Evolutionary conservation across 306 rosid species (phyloP), one percentile per base, ranked within the genome.

Genomic region (Cicer chorassanicum): DNA sequence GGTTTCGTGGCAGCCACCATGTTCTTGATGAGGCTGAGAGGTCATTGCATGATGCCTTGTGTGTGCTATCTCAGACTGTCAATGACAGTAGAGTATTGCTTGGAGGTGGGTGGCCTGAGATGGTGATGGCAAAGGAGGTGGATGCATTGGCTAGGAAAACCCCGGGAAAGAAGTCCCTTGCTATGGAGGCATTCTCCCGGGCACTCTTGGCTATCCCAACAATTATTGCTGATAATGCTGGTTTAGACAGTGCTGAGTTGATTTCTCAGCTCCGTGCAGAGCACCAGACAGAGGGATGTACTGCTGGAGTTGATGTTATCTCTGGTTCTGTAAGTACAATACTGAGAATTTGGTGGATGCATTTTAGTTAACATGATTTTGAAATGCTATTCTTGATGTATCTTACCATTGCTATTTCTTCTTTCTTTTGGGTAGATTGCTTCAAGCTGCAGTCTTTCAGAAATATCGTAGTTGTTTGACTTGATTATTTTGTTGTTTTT

Each of bases 81-180:
- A 91, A 87, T 74, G 99, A 94, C 84, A 91, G 99, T 81, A 90
- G 99, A 81, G 96, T 94, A 67, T 78, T 94, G 78, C 93, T 94
- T 65, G 99, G 99, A 70, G 97, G 97, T 60, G 98, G 98, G 70
- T 94, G 98, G 98, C 96, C 98, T 6, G 98, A 91, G 94, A 94
- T 94, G 98, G 89, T 94, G 71, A 90, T 94, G 99, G 88, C 97
- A 24, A 92, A 90, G 78, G 96, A 94, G 51, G 91, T 89, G 42
- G 99, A 94, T 83, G 97, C 84, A 29, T 83, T 94, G 80, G 98
- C 98, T 10, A 90, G 84, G 87, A 94, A 84, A 75, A 94, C 99
- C 50, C 98, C 99, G 15, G 98, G 99, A 65, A 94, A 94, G 88
- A 92, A 84, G 82, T 87, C 99, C 36, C 99, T 92, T 61, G 99